Evolutionary conservation across 164 flowering plant species (phyloP).

Genomic region (Nymphaea thermarum): DNA sequence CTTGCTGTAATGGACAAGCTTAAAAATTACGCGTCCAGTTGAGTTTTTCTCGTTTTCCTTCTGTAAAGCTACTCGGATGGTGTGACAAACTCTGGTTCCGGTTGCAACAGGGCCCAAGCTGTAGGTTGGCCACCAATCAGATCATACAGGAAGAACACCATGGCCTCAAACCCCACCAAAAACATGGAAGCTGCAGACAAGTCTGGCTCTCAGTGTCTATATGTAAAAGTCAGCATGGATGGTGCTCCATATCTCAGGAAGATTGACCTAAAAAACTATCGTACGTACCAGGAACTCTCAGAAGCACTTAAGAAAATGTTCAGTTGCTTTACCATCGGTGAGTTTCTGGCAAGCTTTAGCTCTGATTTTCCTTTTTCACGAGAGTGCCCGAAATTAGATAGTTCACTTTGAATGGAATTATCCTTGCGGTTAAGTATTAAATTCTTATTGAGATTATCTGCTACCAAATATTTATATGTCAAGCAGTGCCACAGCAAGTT

Average conservation of each 20-base stretch:
- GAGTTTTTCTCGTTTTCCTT: background rate
- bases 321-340: slow-evolving; percentile 42
- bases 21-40: too few species aligned
- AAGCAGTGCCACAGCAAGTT: too few species aligned
- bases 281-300: slow-evolving; percentile 45
- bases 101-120: slow-evolving; percentile 55
- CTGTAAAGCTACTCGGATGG: background rate
- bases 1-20: too few species aligned
- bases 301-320: slow-evolving; percentile 62
- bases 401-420: background rate
- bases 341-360: too few species aligned
- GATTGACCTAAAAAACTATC: slow-evolving; percentile 55
- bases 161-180: slow-evolving; percentile 48
- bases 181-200: slow-evolving; percentile 28
- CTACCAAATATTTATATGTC: too few species aligned
- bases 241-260: slow-evolving; percentile 85
- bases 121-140: slow-evolving; percentile 97
- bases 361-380: too few species aligned
- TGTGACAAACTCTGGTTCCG: background rate
- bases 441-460: too few species aligned
- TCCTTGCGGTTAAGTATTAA: background rate
- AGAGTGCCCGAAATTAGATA: too few species aligned
- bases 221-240: slow-evolving; percentile 81
- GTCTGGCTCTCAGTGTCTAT: slow-evolving; percentile 42
- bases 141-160: slow-evolving; percentile 69